Percentiles rank a stretch among this genome's conserved stretches.
phyloP scores from a whole-genome alignment of 768 basidiomycete species.

The Psilocybe cyanescens region DNA sequence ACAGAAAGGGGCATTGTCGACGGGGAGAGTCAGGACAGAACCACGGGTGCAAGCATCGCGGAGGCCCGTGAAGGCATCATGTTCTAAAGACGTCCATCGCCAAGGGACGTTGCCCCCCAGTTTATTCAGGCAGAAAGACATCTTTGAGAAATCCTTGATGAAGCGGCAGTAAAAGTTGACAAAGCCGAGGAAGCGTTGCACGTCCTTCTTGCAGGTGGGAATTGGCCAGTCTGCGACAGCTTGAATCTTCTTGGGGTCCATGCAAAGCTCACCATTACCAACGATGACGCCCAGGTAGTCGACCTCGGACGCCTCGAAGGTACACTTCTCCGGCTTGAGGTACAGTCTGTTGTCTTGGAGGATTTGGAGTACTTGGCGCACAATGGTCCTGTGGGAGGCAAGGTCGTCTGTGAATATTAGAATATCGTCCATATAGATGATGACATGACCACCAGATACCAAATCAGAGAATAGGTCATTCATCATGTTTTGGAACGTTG shows the following conservation, averaged over 20 bases:
- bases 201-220: constrained; percentile 26
- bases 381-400: too few species aligned
- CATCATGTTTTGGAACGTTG: too few species aligned
- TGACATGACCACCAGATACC: constrained; percentile 16
- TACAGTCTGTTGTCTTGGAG: constrained; percentile 30
- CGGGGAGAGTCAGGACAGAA: too few species aligned
- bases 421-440: constrained; percentile 48
- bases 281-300: constrained; percentile 40
- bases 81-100: too few species aligned
- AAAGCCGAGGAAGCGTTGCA: constrained; percentile 47
- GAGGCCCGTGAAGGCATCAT: too few species aligned
- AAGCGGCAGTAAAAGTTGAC: constrained; percentile 39
- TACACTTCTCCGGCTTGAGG: constrained; percentile 41
- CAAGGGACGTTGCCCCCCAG: too few species aligned
- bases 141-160: constrained; percentile 30
- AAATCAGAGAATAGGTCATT: too few species aligned
- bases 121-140: too few species aligned
- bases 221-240: constrained; percentile 35
- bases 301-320: constrained; percentile 28
- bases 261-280: constrained; percentile 6
- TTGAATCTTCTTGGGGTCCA: constrained; percentile 22
- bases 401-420: constrained; percentile 28
- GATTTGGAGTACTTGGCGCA: too few species aligned
- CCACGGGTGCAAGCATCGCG: too few species aligned
- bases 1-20: too few species aligned